Conservation (phyloP, 495 filamentous ascomycete species). For the Daldinia childiae region DNA sequence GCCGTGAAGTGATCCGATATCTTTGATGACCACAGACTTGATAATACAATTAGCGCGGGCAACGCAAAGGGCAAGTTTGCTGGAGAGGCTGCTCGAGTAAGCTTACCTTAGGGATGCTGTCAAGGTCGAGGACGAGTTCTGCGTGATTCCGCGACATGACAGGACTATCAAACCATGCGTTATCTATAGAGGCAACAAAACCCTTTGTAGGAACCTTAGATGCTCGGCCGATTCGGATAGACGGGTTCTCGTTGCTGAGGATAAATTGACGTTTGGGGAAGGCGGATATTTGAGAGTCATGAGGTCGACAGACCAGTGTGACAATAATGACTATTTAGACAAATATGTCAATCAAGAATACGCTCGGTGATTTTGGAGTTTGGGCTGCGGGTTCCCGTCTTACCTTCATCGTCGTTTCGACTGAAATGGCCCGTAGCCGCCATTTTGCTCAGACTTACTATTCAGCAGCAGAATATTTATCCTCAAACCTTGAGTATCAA, state of each 20-base stretch:
- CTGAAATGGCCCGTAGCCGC: conserved; percentile 1
- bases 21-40: conserved; percentile 56
- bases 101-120: conserved; percentile 30
- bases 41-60: conserved; percentile 31
- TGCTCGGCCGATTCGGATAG: conserved; percentile 51
- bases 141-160: conserved; percentile 87
- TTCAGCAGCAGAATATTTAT: neutral
- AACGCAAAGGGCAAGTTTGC: neutral
- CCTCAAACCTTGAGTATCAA: conserved; percentile 2
- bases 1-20: conserved; percentile 67
- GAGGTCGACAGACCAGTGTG: conserved; percentile 27
- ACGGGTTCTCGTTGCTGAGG: conserved; percentile 33
- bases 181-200: conserved; percentile 55
- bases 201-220: conserved; percentile 54
- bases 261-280: conserved; percentile 46
- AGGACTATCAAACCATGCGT: conserved; percentile 80
- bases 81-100: neutral
- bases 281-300: neutral
- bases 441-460: conserved; percentile 20
- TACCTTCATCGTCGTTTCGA: conserved; percentile 20
- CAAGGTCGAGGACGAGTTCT: conserved; percentile 57
- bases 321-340: conserved; percentile 31
- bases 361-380: neutral
- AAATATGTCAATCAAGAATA: conserved; percentile 1
- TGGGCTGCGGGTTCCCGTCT: neutral